phyloP scores from a whole-genome alignment of 768 basidiomycete genomes.

The Pleurotus eryngii region DNA sequence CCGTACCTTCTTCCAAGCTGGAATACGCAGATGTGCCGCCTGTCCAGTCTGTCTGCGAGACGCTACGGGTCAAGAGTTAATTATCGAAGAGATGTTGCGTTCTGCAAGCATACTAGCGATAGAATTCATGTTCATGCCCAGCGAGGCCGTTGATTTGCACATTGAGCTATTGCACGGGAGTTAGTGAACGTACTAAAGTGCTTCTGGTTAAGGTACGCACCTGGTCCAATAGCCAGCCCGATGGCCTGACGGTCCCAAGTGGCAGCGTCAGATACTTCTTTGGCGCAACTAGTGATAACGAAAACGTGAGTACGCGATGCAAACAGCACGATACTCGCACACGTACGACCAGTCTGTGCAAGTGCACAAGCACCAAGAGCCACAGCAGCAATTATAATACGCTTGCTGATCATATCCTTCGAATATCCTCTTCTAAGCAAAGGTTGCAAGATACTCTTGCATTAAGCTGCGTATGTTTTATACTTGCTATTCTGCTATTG shows the following conservation, averaged over 20 bases:
- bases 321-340: neutral
- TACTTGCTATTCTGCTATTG: no score
- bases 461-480: no score
- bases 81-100: neutral
- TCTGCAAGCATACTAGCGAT: constrained; percentile 27
- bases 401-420: no score
- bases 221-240: constrained; percentile 43
- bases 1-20: constrained; percentile 38
- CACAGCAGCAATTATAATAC: neutral
- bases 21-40: constrained; percentile 39
- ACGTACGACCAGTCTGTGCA: constrained; percentile 3
- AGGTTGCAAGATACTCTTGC: no score
- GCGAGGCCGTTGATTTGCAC: constrained; percentile 42
- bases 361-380: neutral
- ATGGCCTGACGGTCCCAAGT: constrained; percentile 33
- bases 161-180: constrained; percentile 25
- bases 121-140: constrained; percentile 43
- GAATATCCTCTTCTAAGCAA: no score
- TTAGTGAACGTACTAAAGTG: neutral
- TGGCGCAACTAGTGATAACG: constrained; percentile 32
- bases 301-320: neutral
- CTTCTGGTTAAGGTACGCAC: constrained; percentile 14
- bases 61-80: constrained; percentile 18
- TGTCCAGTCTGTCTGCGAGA: constrained; percentile 39
- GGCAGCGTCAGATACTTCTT: constrained; percentile 39